Base-by-base conservation (phyloP, 345 rosid species). In the Aquilaria malaccensis region DNA sequence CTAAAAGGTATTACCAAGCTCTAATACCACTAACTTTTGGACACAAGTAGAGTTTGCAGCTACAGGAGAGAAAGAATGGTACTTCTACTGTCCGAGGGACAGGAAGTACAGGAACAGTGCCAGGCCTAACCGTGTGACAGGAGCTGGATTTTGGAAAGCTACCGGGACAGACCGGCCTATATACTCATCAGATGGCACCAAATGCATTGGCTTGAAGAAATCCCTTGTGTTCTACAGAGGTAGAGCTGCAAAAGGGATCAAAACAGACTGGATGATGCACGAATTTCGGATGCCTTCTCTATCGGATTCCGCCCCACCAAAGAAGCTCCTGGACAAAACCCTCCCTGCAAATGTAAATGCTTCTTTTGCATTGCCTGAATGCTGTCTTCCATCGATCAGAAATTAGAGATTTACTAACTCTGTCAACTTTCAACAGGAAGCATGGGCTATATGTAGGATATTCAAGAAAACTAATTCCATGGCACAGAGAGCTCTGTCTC, bases 181-280 rank as follows among this genome's bases (percentile, higher is more conserved):
- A 51, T 87, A 94, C 74, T 84, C 97, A 4, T 74, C 85, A 10
- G 90, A 87, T 33, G 83, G 87, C 6, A 71, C 74, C 41, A 79
- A 73, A 64, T 93, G 97, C 80, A 87, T 93, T 7, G 97, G 99
- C 41, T 50, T 93, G 68, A 93, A 93, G 83, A 93, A 93, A 54
- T 93, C 99, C 3, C 80, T 93, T 2, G 99, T 93, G 43, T 89
- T 93, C 77, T 93, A 93, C 56, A 77, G 92, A 67, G 99, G 99
- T 12, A 67, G 96, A 79, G 98, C 97, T 6, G 96, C 95, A 41
- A 89, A 79, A 77, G 98, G 98, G 70, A 62, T 81, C 30, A 93
- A 93, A 75, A 93, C 97, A 2, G 99, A 93, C 62, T 93, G 97
- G 99, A 93, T 93, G 98, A 93, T 93, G 98, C 98, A 93, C n/a